A percentile compares a stretch with the other conserved stretches of the same genome.
Conservation (phyloP, 352 stramenopile genomes). For the Pythium phragmitis region DNA sequence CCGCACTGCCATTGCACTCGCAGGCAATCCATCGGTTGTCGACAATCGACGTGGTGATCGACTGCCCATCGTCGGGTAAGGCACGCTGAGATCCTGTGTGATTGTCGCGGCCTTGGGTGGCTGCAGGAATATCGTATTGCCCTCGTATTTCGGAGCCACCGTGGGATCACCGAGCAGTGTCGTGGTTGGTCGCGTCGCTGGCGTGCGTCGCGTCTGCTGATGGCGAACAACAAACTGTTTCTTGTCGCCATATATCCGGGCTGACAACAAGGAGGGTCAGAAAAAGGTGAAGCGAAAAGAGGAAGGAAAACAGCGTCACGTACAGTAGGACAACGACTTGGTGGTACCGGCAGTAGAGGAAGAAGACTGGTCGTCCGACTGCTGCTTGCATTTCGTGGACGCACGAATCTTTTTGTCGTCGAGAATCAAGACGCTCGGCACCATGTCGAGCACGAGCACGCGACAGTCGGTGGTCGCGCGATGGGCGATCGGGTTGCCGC, state of each 20-base stretch:
- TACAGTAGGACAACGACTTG: conserved; percentile 80
- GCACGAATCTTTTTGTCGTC: conserved; percentile 76
- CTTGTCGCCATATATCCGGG: conserved; percentile 78
- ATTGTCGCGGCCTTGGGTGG: conserved; percentile 34
- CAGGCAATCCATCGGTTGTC: not conserved
- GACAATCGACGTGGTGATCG: conserved; percentile 5
- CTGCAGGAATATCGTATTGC: conserved; percentile 52
- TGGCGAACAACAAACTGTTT: conserved; percentile 74
- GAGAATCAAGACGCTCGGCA: conserved; percentile 68
- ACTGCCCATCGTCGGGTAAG: conserved; percentile 16
- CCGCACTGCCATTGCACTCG: not conserved
- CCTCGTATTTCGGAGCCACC: conserved; percentile 44
- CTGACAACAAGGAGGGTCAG: conserved; percentile 23
- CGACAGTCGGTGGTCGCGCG: conserved; percentile 49
- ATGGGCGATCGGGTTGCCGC: conserved; percentile 65
- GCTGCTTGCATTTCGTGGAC: conserved; percentile 43
- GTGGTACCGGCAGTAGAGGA: conserved; percentile 28
- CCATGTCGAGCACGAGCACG: conserved; percentile 69
- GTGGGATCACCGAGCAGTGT: conserved; percentile 38
- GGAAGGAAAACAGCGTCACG: conserved; percentile 7
- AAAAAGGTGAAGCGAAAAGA: not conserved
- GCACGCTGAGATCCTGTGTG: conserved; percentile 24
- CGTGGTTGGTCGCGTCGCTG: conserved; percentile 37
- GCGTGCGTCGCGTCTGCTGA: conserved; percentile 40
- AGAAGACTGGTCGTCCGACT: not conserved